A percentile compares a stretch with the other conserved stretches of the same genome.
Evolutionary conservation across 257 asterid species (phyloP).

Genomic region (Petrea volubilis): DNA sequence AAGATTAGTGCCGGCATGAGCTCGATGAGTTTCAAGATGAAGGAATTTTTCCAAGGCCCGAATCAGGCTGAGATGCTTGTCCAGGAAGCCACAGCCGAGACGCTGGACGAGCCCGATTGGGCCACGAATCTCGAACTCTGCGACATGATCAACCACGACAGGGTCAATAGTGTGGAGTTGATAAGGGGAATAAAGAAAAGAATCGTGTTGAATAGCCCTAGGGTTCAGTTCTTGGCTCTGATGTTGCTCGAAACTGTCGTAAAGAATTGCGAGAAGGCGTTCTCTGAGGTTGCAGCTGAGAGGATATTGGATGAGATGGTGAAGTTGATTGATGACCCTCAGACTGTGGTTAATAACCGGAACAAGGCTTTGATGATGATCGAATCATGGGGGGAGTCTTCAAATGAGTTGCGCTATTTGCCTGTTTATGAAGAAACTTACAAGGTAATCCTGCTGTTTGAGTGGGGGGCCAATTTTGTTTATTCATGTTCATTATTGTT

Average conservation of each 20-base stretch:
- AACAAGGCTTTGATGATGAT: constrained; percentile 80
- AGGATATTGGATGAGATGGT: constrained; percentile 96
- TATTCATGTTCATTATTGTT: neutral
- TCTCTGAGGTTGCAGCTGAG: constrained; percentile 92
- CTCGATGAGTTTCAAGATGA: constrained; percentile 96
- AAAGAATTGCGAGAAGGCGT: constrained; percentile 90
- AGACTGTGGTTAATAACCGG: constrained; percentile 74
- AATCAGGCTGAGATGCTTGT: constrained; percentile 79
- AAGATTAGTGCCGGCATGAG: constrained; percentile 87
- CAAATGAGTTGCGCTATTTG: constrained; percentile 77
- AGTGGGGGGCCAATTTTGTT: neutral
- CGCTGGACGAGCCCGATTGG: constrained; percentile 94
- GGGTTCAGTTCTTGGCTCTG: constrained; percentile 81
- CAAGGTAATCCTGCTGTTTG: constrained; percentile 57
- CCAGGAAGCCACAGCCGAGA: constrained; percentile 94
- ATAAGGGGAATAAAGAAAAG: constrained; percentile 88
- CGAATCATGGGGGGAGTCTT: constrained; percentile 93
- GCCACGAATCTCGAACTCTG: constrained; percentile 89
- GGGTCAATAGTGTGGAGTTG: constrained; percentile 74
- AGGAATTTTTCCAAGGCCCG: constrained; percentile 90
- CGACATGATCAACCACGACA: constrained; percentile 79
- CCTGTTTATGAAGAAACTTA: constrained; percentile 96
- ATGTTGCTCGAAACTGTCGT: constrained; percentile 88
- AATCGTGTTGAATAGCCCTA: constrained; percentile 60
- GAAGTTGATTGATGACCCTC: constrained; percentile 88